Conservation (phyloP, 208 protist species). For the Acanthamoeba healyi region DNA sequence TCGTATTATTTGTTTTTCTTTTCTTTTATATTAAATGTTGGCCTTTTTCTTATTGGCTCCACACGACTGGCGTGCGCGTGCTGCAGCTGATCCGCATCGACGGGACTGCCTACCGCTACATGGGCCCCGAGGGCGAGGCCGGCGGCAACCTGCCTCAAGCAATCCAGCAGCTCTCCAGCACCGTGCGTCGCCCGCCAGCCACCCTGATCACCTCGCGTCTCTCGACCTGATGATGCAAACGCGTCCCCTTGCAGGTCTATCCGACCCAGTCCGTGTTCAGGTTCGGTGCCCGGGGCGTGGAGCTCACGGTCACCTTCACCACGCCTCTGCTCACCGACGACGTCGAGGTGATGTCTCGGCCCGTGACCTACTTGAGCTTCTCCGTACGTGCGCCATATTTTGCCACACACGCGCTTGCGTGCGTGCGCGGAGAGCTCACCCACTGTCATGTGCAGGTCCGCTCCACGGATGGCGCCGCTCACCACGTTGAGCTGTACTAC, state of each 20-base stretch:
- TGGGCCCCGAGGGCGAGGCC: conserved; percentile 57
- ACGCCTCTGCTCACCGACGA: conserved; percentile 67
- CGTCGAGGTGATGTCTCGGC: conserved; percentile 30
- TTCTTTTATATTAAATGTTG: background rate
- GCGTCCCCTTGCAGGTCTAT: conserved; percentile 15
- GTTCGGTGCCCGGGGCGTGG: conserved; percentile 60
- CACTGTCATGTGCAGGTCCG: conserved; percentile 12
- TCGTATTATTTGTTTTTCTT: background rate
- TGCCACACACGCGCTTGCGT: background rate
- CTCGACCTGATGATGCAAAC: background rate
- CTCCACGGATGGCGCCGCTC: conserved; percentile 6
- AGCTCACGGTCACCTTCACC: conserved; percentile 75
- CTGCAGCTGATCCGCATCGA: conserved; percentile 47
- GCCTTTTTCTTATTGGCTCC: background rate
- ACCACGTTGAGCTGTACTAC: conserved; percentile 77
- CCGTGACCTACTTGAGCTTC: conserved; percentile 70
- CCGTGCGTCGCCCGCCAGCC: no score
- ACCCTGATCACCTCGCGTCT: no score
- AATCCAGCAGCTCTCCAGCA: conserved; percentile 76
- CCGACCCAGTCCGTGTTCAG: conserved; percentile 75
- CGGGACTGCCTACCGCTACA: conserved; percentile 67
- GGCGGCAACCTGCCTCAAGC: background rate
- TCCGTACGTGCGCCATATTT: background rate
- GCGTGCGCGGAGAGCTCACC: no score
- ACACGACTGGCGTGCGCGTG: background rate